phyloP scores from a whole-genome alignment of 2,329 filamentous ascomycete genomes.

The Pseudogymnoascus sp. region DNA sequence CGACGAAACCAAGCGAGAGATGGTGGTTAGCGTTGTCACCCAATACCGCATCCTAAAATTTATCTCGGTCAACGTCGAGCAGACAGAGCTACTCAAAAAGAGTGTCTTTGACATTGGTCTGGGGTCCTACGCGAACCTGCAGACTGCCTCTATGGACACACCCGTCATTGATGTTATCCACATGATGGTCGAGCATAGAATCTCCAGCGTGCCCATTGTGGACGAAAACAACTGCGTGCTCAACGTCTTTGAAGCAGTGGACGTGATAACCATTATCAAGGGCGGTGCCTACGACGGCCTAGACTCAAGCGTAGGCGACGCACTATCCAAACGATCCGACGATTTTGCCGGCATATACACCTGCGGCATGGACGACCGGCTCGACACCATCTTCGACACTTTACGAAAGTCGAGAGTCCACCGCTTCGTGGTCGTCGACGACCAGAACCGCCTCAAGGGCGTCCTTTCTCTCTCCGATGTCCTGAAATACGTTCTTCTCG shows the following conservation, averaged over 20 bases:
- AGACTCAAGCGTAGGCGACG: conserved; percentile 76
- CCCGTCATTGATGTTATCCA: conserved; percentile 93
- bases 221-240: conserved; percentile 70
- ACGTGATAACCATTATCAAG: conserved; percentile 93
- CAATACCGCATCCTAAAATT: conserved; percentile 99
- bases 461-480: conserved; percentile 94
- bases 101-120: conserved; percentile 74
- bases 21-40: conserved; percentile 93
- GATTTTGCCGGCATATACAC: conserved; percentile 97
- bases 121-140: conserved; percentile 73
- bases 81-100: conserved; percentile 80
- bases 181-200: conserved; percentile 83
- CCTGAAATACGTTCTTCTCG: conserved; percentile 82
- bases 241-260: conserved; percentile 96
- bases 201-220: conserved; percentile 88
- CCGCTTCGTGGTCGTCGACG: conserved; percentile 85
- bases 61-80: conserved; percentile 84
- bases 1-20: conserved; percentile 84
- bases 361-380: conserved; percentile 79
- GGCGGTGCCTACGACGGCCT: conserved; percentile 88
- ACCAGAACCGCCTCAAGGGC: conserved; percentile 75
- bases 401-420: conserved; percentile 93
- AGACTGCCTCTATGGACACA: conserved; percentile 79
- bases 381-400: conserved; percentile 95
- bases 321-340: conserved; percentile 74